Evolutionary conservation across 2,329 filamentous ascomycete species (phyloP), one percentile per base, ranked within the genome.

Genomic region (Epichloe amarillans): DNA sequence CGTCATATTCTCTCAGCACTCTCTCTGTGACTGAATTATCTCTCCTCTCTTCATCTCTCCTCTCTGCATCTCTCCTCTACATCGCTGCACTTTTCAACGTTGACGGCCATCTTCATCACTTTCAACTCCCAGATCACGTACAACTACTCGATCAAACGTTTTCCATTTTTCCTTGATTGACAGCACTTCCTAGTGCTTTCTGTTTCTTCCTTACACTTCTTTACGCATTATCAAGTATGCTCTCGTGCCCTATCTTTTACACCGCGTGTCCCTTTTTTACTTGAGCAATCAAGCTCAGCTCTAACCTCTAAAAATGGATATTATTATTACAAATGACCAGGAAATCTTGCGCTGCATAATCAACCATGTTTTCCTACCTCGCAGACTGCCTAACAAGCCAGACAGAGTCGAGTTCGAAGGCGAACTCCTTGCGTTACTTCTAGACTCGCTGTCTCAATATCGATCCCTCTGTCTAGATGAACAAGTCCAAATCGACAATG

Each of bases 351-450:
- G 17, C 21, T 33, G 12, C 42, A 43, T 52, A 21, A 42, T 54
- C 14, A 46, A 50, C 17, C 44, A 54, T 44, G 50, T 52, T 15
- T 47, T 54, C n/a, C 40, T 54, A n/a, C 52, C 50, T 4, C 43
- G 21, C 2, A 44, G 40, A 19, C 47, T 54, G 11, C 50, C 52
- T 6, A n/a, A 21, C 14, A 38, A 40, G 30, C n/a, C 38, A 8
- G 38, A 39, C 10, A 14, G 19, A 19, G 37, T 21, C 11, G 1
- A 15, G 8, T 40, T 17, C 2, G 19, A 49, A 35, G 30, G 49
- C 1, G 4, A 2, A 4, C 44, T 54, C 2, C 35, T 54, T 21
- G 19, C 23, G 1, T 17, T 33, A 12, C 19, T 50, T 12, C 14
- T 46, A 12, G 26, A 35, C 2, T 41, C 47, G 5, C 10, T 52